Evolutionary conservation across 495 filamentous ascomycete species (phyloP).

Genomic region (Evernia prunastri): DNA sequence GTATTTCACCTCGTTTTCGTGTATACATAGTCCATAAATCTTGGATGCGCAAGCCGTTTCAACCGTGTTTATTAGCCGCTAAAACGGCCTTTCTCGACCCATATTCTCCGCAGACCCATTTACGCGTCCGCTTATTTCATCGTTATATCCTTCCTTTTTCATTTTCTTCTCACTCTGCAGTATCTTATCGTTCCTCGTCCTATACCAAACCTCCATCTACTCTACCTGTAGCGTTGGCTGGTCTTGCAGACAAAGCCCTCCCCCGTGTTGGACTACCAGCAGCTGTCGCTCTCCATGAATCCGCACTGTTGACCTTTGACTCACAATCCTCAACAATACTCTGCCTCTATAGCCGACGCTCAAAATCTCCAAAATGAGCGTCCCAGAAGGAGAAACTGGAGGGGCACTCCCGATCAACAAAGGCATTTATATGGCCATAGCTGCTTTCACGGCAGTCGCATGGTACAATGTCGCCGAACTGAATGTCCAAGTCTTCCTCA

Average conservation of each 20-base stretch:
- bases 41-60: slow-evolving; percentile 15
- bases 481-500: slow-evolving; percentile 43
- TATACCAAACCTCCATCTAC: background rate
- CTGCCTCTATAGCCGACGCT: background rate
- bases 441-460: slow-evolving; percentile 43
- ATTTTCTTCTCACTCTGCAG: background rate
- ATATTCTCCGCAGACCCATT: slow-evolving; percentile 16
- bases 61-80: slow-evolving; percentile 13
- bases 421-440: slow-evolving; percentile 31
- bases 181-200: slow-evolving; percentile 3
- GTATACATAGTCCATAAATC: no score
- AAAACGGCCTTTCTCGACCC: background rate
- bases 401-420: slow-evolving; percentile 13
- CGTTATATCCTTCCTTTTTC: slow-evolving; percentile 14
- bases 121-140: slow-evolving; percentile 17
- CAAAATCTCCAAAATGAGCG: slow-evolving; percentile 25
- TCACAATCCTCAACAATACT: background rate
- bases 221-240: background rate
- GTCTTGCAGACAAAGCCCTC: background rate
- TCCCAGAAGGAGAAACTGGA: slow-evolving; percentile 20
- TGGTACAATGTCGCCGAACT: slow-evolving; percentile 49
- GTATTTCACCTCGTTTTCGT: no score
- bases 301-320: background rate
- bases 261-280: background rate
- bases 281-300: slow-evolving; percentile 3